These are phyloP conservation scores for Neodidymelliopsis sp. DNA, from an alignment of 2,329 filamentous ascomycete genomes.

Conservation along the genomic window DNA sequence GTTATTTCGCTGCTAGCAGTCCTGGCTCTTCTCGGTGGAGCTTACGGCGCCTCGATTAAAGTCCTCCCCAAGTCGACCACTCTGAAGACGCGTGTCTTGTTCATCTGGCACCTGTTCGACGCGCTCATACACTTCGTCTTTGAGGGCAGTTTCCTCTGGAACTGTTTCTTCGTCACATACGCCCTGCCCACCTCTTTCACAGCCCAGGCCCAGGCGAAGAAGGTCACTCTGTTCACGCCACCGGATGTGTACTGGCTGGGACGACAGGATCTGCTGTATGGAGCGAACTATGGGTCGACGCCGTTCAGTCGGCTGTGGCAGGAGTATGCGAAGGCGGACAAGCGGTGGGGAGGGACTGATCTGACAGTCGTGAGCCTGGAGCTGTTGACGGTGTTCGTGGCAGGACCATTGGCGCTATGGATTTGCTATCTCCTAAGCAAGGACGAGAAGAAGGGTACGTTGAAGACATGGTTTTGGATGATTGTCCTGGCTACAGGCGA, in stretches of 20 bases:
- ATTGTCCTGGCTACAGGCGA: conserved; percentile 67
- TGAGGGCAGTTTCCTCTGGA: conserved; percentile 90
- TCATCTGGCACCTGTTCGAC: conserved; percentile 95
- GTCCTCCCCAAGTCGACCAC: conserved; percentile 63
- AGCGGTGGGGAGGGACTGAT: conserved; percentile 66
- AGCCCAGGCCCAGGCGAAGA: conserved; percentile 34
- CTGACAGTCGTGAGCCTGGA: conserved; percentile 66
- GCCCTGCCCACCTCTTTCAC: conserved; percentile 52
- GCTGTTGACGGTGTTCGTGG: conserved; percentile 66
- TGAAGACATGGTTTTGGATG: conserved; percentile 62
- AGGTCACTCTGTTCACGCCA: conserved; percentile 52
- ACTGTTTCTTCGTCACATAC: conserved; percentile 81
- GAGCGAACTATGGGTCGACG: conserved; percentile 63
- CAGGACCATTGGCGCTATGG: conserved; percentile 64
- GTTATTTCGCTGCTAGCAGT: conserved; percentile 63
- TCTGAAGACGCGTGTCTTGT: conserved; percentile 73
- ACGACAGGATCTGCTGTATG: conserved; percentile 63
- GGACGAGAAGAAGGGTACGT: conserved; percentile 46
- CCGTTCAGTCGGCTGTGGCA: conserved; percentile 67
- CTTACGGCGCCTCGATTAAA: conserved; percentile 58
- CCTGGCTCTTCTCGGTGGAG: conserved; percentile 61
- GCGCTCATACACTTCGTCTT: conserved; percentile 90
- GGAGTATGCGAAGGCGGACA: conserved; percentile 71
- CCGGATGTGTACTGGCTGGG: conserved; percentile 63
- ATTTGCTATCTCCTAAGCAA: conserved; percentile 62